phyloP scores from a whole-genome alignment of 129 eudicot species.

The Flaveria robusta region DNA sequence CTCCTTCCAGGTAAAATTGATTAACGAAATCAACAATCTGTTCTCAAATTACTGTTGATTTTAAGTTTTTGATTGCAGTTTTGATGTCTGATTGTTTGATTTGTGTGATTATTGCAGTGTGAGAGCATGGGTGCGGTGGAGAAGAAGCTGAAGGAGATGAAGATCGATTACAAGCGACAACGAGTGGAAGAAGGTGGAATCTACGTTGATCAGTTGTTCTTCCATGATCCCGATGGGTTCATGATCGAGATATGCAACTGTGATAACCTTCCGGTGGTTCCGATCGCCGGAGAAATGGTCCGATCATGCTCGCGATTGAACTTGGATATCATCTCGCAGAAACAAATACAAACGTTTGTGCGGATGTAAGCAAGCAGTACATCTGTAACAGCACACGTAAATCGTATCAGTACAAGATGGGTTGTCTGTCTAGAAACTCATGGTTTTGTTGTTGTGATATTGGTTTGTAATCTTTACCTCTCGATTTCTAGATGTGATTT shows the following conservation, averaged over 20 bases:
- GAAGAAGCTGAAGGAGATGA: conserved; percentile 83
- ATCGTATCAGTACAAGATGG: too few relatives aligned
- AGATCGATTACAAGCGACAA: conserved; percentile 54
- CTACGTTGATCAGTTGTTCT: conserved; percentile 80
- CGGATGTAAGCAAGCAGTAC: conserved; percentile 25
- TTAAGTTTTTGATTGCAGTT: too few relatives aligned
- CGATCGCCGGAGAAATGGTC: conserved; percentile 75
- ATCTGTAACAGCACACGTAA: neutral
- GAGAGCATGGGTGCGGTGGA: conserved; percentile 95
- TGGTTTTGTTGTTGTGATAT: too few relatives aligned
- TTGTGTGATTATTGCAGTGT: conserved; percentile 44
- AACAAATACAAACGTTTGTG: conserved; percentile 33
- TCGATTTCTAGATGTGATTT: too few relatives aligned
- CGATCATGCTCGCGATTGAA: conserved; percentile 80
- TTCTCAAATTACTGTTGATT: too few relatives aligned
- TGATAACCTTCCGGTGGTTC: conserved; percentile 79
- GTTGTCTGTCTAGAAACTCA: too few relatives aligned
- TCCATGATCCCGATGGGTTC: conserved; percentile 96
- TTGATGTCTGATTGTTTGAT: neutral
- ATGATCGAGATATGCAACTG: conserved; percentile 97
- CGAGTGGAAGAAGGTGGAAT: conserved; percentile 88
- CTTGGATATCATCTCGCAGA: conserved; percentile 47
- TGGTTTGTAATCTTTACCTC: too few relatives aligned
- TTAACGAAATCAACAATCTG: neutral
- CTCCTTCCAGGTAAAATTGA: conserved; percentile 73